Evolutionary conservation across 345 rosid genomes (phyloP).

Genomic region (Litchi chinensis): DNA sequence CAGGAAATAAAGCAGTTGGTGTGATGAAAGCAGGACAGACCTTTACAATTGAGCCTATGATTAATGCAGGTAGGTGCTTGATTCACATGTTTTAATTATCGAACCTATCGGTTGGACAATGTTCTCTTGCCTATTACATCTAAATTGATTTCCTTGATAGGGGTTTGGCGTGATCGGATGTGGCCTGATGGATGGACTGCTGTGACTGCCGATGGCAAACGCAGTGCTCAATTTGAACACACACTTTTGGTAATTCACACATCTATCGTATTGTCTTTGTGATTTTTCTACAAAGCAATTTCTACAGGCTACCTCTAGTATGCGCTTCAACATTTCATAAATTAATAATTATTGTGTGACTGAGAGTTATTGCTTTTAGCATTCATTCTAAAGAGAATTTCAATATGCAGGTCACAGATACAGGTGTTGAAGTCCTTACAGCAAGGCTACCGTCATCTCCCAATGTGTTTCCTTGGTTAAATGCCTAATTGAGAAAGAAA

Average conservation of each 20-base stretch:
- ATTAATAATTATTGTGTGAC: no score
- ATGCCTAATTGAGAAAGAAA: constrained; percentile 13
- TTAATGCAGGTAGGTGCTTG: constrained; percentile 69
- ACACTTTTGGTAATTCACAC: constrained; percentile 69
- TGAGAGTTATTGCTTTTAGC: no score
- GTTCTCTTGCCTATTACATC: neutral
- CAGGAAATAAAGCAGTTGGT: constrained; percentile 98
- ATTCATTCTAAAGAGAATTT: no score
- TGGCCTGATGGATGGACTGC: constrained; percentile 99
- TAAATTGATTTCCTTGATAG: constrained; percentile 30
- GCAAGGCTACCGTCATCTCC: constrained; percentile 87
- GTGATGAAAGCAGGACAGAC: constrained; percentile 97
- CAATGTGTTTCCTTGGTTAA: constrained; percentile 72
- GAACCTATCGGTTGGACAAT: neutral
- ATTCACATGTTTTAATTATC: neutral
- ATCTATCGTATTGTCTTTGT: neutral
- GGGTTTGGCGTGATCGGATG: constrained; percentile 84
- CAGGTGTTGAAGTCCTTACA: constrained; percentile 92
- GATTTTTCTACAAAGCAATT: neutral
- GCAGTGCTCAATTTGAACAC: constrained; percentile 99
- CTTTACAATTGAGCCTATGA: constrained; percentile 98
- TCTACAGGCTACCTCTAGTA: no score
- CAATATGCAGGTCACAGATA: constrained; percentile 76
- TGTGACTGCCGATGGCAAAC: constrained; percentile 89
- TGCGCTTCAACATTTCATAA: no score